A percentile compares a stretch with the other conserved stretches of the same genome.
Conservation (phyloP, 495 filamentous ascomycete species). For the Neurospora sp. region DNA sequence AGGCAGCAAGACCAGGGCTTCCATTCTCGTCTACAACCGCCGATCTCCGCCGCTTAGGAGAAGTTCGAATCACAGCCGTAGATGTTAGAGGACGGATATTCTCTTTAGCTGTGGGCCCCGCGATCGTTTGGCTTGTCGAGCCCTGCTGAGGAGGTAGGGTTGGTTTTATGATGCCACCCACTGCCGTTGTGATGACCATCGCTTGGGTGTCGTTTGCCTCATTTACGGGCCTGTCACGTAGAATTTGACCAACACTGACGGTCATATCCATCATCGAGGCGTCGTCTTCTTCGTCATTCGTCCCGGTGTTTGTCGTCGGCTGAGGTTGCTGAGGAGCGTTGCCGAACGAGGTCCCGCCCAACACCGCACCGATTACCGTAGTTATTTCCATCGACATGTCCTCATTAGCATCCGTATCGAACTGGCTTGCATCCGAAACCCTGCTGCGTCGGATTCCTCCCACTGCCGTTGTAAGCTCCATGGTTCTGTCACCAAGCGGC, state of each 20-base stretch:
- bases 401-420: slow-evolving; percentile 38
- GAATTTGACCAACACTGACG: slow-evolving; percentile 57
- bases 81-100: slow-evolving; percentile 44
- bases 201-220: slow-evolving; percentile 42
- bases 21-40: slow-evolving; percentile 41
- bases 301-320: slow-evolving; percentile 16
- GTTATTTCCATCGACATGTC: slow-evolving; percentile 82
- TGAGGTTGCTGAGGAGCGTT: slow-evolving; percentile 13
- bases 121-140: slow-evolving; percentile 43
- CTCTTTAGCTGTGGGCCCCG: slow-evolving; percentile 49
- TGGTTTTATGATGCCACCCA: slow-evolving; percentile 44
- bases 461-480: slow-evolving; percentile 69
- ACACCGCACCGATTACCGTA: slow-evolving; percentile 56
- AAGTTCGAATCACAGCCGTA: slow-evolving; percentile 25
- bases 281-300: slow-evolving; percentile 28
- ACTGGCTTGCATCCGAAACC: slow-evolving; percentile 14
- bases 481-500: slow-evolving; percentile 49
- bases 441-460: slow-evolving; percentile 46
- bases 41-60: slow-evolving; percentile 10
- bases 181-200: slow-evolving; percentile 50
- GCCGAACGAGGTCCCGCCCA: slow-evolving; percentile 29
- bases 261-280: slow-evolving; percentile 57
- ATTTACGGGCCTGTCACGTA: slow-evolving; percentile 20
- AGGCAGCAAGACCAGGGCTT: slow-evolving; percentile 47
- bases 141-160: slow-evolving; percentile 24